A percentile compares a stretch with the other conserved stretches of the same genome.
phyloP scores from a whole-genome alignment of 352 stramenopile genomes.

The Phytophthora podocarpi region DNA sequence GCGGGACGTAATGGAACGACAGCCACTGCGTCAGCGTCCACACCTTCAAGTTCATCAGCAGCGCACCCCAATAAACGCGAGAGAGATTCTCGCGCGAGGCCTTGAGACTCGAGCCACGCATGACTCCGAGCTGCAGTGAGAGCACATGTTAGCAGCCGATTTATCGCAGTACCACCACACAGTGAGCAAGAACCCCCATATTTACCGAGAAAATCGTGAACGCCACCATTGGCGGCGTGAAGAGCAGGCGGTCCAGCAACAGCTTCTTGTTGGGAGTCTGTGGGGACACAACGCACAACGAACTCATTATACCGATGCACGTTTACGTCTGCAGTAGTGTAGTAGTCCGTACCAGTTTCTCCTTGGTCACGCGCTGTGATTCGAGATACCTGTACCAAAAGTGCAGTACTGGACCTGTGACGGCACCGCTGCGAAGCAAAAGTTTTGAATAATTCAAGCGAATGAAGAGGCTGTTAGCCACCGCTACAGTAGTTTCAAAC shows the following conservation, averaged over 20 bases:
- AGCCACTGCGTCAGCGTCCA: slow-evolving; percentile 76
- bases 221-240: slow-evolving; percentile 70
- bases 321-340: not conserved
- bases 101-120: slow-evolving; percentile 57
- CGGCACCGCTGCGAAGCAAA: slow-evolving; percentile 34
- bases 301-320: no score
- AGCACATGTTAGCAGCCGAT: not conserved
- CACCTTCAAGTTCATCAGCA: slow-evolving; percentile 77
- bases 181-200: not conserved
- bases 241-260: slow-evolving; percentile 64
- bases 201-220: slow-evolving; percentile 73
- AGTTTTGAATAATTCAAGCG: not conserved
- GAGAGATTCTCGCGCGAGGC: slow-evolving; percentile 49
- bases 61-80: slow-evolving; percentile 51
- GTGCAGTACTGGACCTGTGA: slow-evolving; percentile 70
- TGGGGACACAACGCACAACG: not conserved
- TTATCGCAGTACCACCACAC: not conserved
- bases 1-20: slow-evolving; percentile 77
- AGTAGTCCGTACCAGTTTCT: slow-evolving; percentile 53
- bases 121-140: slow-evolving; percentile 53
- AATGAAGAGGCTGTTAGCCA: no score
- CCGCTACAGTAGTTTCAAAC: no score
- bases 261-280: slow-evolving; percentile 83
- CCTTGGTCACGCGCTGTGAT: slow-evolving; percentile 60
- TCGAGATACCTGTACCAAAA: slow-evolving; percentile 78